phyloP scores from a whole-genome alignment of 164 flowering plant genomes.

The Cinnamomum micranthum region DNA sequence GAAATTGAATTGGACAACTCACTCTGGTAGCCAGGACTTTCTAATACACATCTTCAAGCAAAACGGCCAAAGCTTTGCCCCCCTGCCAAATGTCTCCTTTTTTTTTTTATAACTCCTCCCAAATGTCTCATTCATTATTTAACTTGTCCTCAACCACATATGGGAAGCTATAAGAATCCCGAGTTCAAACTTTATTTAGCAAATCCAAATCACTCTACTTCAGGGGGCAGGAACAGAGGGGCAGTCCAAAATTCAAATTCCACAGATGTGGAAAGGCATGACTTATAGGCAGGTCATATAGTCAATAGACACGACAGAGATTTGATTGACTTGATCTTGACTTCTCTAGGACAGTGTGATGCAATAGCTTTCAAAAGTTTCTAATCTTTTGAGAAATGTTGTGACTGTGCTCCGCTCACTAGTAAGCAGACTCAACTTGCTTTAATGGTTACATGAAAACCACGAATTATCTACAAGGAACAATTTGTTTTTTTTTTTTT shows the following conservation, averaged over 20 bases:
- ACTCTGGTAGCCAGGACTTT: background rate
- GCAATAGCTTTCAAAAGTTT: too few relatives aligned
- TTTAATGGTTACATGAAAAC: too few relatives aligned
- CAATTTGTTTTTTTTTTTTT: too few relatives aligned
- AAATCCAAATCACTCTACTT: background rate
- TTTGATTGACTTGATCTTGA: too few relatives aligned
- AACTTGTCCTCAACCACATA: background rate
- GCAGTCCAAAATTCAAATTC: background rate
- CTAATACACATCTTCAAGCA: background rate
- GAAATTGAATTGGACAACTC: background rate
- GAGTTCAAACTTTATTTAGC: background rate
- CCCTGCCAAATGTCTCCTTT: background rate
- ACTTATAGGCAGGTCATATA: background rate
- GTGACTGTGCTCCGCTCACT: too few relatives aligned
- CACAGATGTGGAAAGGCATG: background rate
- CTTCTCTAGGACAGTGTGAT: too few relatives aligned
- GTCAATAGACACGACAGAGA: background rate
- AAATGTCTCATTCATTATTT: background rate
- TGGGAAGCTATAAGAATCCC: background rate
- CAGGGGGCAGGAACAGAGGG: background rate
- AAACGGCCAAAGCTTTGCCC: background rate
- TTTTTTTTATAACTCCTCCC: too few relatives aligned
- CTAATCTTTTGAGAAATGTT: too few relatives aligned
- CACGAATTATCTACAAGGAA: too few relatives aligned
- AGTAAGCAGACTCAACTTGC: too few relatives aligned